phyloP scores from a whole-genome alignment of 1,284 basidiomycete species.

The Polyporus tsugae region DNA sequence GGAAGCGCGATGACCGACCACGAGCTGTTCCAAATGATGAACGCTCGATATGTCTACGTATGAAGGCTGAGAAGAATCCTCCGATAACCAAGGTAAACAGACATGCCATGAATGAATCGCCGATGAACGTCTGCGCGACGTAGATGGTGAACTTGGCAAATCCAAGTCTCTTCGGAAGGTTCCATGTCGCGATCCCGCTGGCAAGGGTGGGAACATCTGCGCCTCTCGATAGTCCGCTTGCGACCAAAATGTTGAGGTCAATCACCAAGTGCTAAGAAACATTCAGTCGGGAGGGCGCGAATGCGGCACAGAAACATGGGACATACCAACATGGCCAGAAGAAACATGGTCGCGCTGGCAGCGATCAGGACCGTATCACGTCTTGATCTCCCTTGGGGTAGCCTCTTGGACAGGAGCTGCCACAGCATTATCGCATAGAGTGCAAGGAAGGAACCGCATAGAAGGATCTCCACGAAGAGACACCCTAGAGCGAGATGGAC shows the following conservation, averaged over 20 bases:
- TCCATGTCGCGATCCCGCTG: not conserved
- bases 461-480: conserved; percentile 1
- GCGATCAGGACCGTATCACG: not conserved
- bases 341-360: conserved; percentile 4
- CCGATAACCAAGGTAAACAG: not conserved
- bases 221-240: conserved; percentile 5
- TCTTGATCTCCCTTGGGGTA: not conserved
- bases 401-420: not conserved
- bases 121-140: conserved; percentile 6
- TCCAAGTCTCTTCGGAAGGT: not conserved
- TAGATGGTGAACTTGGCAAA: conserved; percentile 3
- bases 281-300: not conserved
- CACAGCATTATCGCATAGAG: not conserved
- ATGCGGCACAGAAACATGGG: not conserved
- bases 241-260: conserved; percentile 1
- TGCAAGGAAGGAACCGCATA: not conserved
- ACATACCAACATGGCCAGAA: conserved; percentile 10
- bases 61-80: not conserved
- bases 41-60: conserved; percentile 27
- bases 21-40: conserved; percentile 28
- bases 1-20: conserved; percentile 19
- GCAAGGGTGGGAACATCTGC: not conserved
- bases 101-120: conserved; percentile 7
- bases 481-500: conserved; percentile 6
- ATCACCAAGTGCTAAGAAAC: not conserved